phyloP scores from a whole-genome alignment of 2,329 filamentous ascomycete genomes.

The Rhynchosporium graminicola region DNA sequence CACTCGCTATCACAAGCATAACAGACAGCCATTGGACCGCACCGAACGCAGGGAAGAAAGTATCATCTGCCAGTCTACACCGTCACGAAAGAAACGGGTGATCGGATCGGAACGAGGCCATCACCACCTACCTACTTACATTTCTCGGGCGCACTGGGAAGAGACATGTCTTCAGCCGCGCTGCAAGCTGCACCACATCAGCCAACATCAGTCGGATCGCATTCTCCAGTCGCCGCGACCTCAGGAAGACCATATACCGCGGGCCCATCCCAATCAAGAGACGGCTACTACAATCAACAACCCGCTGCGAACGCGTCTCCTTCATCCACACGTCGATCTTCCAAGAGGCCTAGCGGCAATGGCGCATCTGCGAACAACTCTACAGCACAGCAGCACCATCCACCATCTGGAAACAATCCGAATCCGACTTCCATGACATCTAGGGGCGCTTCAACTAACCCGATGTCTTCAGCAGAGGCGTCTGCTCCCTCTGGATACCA shows the following conservation, averaged over 20 bases:
- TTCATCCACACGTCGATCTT: conserved; percentile 53
- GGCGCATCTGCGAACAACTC: conserved; percentile 41
- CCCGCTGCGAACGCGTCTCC: conserved; percentile 45
- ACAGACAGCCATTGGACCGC: neutral
- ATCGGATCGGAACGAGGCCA: conserved; percentile 10
- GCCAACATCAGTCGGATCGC: conserved; percentile 48
- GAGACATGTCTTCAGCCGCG: conserved; percentile 64
- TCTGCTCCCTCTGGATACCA: conserved; percentile 43
- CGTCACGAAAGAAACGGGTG: conserved; percentile 16
- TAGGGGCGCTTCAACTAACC: conserved; percentile 39
- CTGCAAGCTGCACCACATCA: conserved; percentile 62
- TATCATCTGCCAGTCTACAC: conserved; percentile 20
- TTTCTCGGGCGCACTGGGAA: conserved; percentile 24
- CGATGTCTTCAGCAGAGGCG: conserved; percentile 43
- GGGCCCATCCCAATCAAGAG: conserved; percentile 54
- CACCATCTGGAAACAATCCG: conserved; percentile 30
- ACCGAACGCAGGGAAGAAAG: conserved; percentile 11
- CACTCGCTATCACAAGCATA: conserved; percentile 33
- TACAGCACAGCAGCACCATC: conserved; percentile 36
- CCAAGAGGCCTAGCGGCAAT: conserved; percentile 55
- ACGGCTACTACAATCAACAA: conserved; percentile 52
- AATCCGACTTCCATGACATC: conserved; percentile 24
- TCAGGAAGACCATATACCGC: conserved; percentile 55
- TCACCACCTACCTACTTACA: conserved; percentile 9
- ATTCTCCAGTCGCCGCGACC: conserved; percentile 50